Base-by-base conservation (phyloP, 2,329 filamentous ascomycete species). In the Aspergillus sp. region DNA sequence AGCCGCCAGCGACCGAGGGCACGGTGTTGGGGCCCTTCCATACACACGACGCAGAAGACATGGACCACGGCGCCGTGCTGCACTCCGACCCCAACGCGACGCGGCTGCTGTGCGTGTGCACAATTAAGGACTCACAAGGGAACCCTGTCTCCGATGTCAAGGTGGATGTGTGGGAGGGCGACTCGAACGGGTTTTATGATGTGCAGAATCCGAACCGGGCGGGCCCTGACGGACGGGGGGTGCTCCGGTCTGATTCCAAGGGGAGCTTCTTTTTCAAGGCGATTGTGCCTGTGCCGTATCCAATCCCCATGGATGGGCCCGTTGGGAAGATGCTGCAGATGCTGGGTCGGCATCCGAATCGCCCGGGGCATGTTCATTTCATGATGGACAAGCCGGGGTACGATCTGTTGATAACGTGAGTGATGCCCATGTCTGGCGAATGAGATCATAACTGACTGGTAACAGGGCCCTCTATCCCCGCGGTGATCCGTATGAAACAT, bases 1-100 rank as follows among this genome's bases (percentile, higher is more conserved):
- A 56, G 38, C 47, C 58, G 25, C 41, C 54, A 13, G 49, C 58
- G 13, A 67, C 64, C 5, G 65, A 66, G 36, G 60, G 60, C 4
- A 62, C 65, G 3, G 64, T 68, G 2, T 55, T 66, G 14, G 65
- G 65, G 1, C 65, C 65, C 0, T 67, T 68, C 54, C 65, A 68
- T 44, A 57, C 50, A 3, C 64, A 67, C 31, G 64, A 66, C 6
- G 63, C 64, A 6, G 32, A 52, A 17, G 52, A 57, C 16, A 53
- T 64, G 19, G 56, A 57, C 3, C 56, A 61, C 17, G 64, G 64
- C 1, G 56, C 59, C 9, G 47, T 56, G 3, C 50, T 66, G 20
- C 57, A 62, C 19, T 52, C 48, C 3, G 62, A 61, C 25, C 58
- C 57, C 3, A 52, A 58, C 13, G 63, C 57, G 19, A 58, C 53